Base-by-base conservation (phyloP, 2,329 filamentous ascomycete species). In the Arthrobotrys sphaeroides region DNA sequence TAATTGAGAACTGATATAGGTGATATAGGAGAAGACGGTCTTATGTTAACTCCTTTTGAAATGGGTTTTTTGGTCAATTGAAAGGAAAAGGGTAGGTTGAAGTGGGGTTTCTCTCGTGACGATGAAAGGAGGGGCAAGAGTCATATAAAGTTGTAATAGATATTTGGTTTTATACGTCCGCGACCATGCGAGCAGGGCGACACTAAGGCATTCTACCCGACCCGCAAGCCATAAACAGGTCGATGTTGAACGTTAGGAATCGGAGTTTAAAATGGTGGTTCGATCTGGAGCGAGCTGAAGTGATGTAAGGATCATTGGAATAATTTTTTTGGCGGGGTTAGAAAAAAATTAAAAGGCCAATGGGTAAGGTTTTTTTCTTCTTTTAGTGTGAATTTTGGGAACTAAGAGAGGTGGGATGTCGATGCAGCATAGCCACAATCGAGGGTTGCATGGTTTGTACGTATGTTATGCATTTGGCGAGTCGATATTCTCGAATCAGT, bases 371-470 rank as follows among this genome's bases (percentile, higher is more conserved):
- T 53, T 53, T 51, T 53, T 20, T n/a, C n/a, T n/a, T n/a, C n/a
- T n/a, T n/a, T n/a, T n/a, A n/a, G n/a, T n/a, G n/a, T n/a, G n/a
- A n/a, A n/a, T n/a, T n/a, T n/a, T n/a, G n/a, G n/a, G n/a, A n/a
- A n/a, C n/a, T n/a, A n/a, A n/a, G n/a, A n/a, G n/a, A 49, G 55
- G 66, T 69, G 53, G 51, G 43, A 51, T 45, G 66, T 59, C 55
- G 66, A 70, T 70, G 66, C 66, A 70, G 66, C 66, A 70, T 70
- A 70, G 66, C 66, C 66, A 70, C 66, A 70, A 70, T 70, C 65
- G 18, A 69, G 51, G n/a, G 40, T 20, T 62, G 66, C 66, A 70
- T 59, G 51, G 51, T 68, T 68, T n/a, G n/a, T n/a, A n/a, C n/a
- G 51, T 55, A 55, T 55, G 51, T 55, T 55, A 55, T 55, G 51